Conservation (phyloP, 1,284 basidiomycete genomes). For the Boletellus deceptivus region DNA sequence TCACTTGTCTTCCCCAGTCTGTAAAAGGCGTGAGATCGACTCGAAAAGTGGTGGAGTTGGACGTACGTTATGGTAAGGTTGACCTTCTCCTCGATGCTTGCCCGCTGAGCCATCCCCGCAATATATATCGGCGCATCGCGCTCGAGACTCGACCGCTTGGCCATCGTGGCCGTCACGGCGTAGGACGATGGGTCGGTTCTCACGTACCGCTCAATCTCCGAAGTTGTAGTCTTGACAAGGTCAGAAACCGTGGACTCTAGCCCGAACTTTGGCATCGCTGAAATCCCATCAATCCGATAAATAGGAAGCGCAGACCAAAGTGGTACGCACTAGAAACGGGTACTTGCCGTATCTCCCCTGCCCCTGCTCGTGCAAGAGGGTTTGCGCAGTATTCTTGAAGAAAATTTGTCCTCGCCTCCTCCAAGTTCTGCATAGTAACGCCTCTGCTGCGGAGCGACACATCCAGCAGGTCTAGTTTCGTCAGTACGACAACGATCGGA, state of each 20-base stretch:
- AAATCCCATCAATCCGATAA: background rate
- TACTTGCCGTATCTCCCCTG: background rate
- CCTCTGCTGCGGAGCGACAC: background rate
- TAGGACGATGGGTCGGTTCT: background rate
- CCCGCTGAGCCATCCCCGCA: conserved; percentile 1
- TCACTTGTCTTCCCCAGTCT: background rate
- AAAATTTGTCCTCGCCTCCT: background rate
- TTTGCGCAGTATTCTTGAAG: background rate
- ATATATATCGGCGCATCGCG: background rate
- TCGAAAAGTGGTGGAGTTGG: background rate
- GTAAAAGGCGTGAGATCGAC: background rate
- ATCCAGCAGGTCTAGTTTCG: background rate
- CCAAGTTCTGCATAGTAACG: background rate
- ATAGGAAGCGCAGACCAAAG: background rate
- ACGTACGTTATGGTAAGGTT: background rate
- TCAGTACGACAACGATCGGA: background rate
- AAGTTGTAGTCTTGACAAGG: background rate
- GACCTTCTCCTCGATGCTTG: background rate
- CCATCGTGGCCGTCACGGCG: background rate
- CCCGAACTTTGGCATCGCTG: background rate
- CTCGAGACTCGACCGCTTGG: background rate
- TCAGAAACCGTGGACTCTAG: background rate
- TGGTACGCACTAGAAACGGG: background rate
- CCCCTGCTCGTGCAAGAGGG: background rate
- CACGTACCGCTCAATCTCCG: background rate